These are phyloP conservation scores for Chaetomidium leptoderma DNA, from an alignment of 495 filamentous ascomycete genomes.

Conservation along the genomic window DNA sequence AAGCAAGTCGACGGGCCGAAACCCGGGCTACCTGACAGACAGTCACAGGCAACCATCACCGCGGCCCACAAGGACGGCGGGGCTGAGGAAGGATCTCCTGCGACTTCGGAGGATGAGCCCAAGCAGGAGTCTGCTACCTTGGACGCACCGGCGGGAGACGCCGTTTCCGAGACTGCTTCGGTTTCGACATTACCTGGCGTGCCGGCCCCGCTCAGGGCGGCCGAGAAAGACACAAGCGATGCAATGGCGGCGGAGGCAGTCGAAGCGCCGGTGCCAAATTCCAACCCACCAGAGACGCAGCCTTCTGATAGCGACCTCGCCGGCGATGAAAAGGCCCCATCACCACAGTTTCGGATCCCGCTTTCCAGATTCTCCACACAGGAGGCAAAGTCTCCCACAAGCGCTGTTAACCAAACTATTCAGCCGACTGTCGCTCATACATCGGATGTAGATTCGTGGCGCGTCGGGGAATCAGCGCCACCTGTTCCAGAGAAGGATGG, in stretches of 20 bases:
- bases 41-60: conserved; percentile 11
- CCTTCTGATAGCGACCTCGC: neutral
- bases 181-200: conserved; percentile 29
- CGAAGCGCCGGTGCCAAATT: neutral
- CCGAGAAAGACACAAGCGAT: conserved; percentile 2
- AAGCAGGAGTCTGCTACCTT: neutral
- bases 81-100: neutral
- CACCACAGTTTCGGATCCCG: conserved; percentile 35
- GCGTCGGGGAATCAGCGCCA: conserved; percentile 3
- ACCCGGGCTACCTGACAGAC: conserved; percentile 1
- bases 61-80: neutral
- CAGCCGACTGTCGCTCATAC: conserved; percentile 18
- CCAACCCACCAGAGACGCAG: neutral
- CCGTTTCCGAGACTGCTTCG: neutral
- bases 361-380: conserved; percentile 50
- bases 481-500: conserved; percentile 2
- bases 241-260: conserved; percentile 6
- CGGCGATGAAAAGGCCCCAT: neutral
- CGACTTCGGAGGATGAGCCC: neutral
- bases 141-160: neutral
- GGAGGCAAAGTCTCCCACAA: conserved; percentile 25
- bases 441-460: conserved; percentile 3
- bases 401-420: conserved; percentile 7
- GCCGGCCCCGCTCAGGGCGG: conserved; percentile 3
- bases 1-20: neutral